These are phyloP conservation scores for Digitaria exilis DNA, from an alignment of 202 grass and related monocot species.

Conservation along the genomic window DNA sequence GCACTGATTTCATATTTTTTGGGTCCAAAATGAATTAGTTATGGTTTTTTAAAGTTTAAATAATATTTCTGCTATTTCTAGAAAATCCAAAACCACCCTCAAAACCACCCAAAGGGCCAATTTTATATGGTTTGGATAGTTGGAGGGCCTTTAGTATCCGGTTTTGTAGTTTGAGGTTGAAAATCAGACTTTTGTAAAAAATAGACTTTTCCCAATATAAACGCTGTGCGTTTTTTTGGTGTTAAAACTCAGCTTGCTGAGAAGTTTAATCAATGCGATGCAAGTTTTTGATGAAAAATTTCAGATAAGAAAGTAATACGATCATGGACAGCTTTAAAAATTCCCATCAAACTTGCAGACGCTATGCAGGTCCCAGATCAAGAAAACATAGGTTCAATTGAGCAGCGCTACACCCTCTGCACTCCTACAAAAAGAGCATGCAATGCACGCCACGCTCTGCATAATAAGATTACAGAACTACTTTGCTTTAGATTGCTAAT, in stretches of 20 bases:
- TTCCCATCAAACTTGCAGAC: not conserved
- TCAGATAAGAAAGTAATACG: constrained; percentile 1
- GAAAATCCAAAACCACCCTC: no score
- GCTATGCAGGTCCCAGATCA: not conserved
- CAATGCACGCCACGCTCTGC: not conserved
- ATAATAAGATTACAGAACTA: constrained; percentile 20
- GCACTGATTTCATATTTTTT: no score
- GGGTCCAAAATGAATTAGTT: no score
- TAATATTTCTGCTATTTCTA: no score
- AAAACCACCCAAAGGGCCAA: no score
- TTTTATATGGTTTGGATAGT: no score
- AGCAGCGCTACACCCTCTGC: not conserved
- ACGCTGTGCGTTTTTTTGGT: not conserved
- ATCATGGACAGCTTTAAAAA: constrained; percentile 9
- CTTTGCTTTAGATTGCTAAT: not conserved
- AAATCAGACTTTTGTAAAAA: no score
- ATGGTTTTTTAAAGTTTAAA: no score
- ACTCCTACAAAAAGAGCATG: not conserved
- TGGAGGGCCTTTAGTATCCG: no score
- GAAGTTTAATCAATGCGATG: constrained; percentile 10
- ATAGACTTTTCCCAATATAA: constrained; percentile 13
- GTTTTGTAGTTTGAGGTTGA: no score
- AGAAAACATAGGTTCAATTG: not conserved
- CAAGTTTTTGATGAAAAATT: not conserved
- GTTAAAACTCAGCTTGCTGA: not conserved